Evolutionary conservation across 352 stramenopile genomes (phyloP).

Genomic region (Phytopythium vexans): DNA sequence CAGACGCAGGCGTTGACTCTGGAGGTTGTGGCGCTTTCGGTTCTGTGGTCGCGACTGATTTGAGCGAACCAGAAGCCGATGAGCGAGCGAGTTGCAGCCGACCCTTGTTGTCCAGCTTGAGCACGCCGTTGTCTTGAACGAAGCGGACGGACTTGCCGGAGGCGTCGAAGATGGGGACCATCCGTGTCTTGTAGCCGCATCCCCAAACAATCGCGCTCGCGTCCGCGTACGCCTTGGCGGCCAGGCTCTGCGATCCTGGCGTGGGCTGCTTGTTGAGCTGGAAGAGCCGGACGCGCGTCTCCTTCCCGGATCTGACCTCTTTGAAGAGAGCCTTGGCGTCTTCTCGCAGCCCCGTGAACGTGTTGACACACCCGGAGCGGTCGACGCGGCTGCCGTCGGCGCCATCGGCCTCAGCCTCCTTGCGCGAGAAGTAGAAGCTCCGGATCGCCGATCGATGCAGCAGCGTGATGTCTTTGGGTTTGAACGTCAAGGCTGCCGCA

Average conservation of each 20-base stretch:
- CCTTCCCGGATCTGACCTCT: constrained; percentile 50
- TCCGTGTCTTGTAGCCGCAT: constrained; percentile 72
- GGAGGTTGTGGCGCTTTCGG: constrained; percentile 1
- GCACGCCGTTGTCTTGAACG: constrained; percentile 50
- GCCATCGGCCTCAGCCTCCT: constrained; percentile 73
- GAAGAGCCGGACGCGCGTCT: constrained; percentile 66
- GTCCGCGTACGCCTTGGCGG: constrained; percentile 59
- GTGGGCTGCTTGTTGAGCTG: constrained; percentile 50
- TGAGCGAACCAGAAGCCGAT: background rate
- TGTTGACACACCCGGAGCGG: constrained; percentile 73
- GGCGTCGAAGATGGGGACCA: constrained; percentile 50
- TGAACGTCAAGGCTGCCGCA: constrained; percentile 27
- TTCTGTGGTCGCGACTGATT: background rate
- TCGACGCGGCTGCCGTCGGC: constrained; percentile 53
- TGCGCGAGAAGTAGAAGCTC: constrained; percentile 75
- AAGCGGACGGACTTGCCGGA: constrained; percentile 39
- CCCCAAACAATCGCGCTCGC: constrained; percentile 79
- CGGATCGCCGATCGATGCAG: constrained; percentile 73
- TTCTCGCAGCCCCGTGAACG: constrained; percentile 80
- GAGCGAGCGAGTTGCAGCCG: constrained; percentile 28
- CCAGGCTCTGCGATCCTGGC: constrained; percentile 40
- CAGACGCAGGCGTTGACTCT: background rate
- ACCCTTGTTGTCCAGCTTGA: constrained; percentile 63
- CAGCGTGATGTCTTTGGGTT: constrained; percentile 76
- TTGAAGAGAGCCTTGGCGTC: constrained; percentile 81